Conservation (phyloP, 2,329 filamentous ascomycete genomes). For the Cadophora sp. region DNA sequence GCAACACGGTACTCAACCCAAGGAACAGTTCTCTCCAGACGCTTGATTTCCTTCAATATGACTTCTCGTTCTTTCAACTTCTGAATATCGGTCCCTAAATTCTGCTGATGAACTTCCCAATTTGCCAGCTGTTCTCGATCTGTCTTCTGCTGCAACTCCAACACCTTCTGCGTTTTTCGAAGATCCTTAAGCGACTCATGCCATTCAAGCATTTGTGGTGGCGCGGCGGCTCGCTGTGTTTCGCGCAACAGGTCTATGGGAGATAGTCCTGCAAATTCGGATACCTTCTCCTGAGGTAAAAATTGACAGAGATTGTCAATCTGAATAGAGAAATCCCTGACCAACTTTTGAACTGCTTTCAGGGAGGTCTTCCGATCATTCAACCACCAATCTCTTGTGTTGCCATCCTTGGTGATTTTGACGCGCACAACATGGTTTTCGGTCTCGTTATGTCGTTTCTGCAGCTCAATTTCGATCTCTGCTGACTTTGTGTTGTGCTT, state of each 20-base stretch:
- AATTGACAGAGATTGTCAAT: conserved; percentile 99
- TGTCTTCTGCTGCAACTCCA: conserved; percentile 62
- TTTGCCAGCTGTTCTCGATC: conserved; percentile 69
- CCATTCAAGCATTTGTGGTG: conserved; percentile 78
- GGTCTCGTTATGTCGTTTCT: conserved; percentile 63
- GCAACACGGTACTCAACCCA: conserved; percentile 69
- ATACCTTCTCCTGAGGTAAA: conserved; percentile 92
- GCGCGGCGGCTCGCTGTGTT: conserved; percentile 87
- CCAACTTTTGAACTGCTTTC: conserved; percentile 71
- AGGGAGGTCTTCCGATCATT: conserved; percentile 69
- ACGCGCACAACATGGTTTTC: conserved; percentile 78
- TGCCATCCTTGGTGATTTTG: conserved; percentile 81
- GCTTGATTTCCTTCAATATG: conserved; percentile 69
- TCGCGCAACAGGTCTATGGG: conserved; percentile 83
- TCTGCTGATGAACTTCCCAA: conserved; percentile 74
- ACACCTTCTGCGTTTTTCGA: conserved; percentile 70
- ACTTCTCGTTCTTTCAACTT: conserved; percentile 75
- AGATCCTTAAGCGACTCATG: conserved; percentile 77
- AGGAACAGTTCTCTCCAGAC: conserved; percentile 70
- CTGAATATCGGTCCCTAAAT: conserved; percentile 82
- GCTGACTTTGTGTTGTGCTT: conserved; percentile 85
- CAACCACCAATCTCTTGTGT: conserved; percentile 79
- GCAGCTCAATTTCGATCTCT: conserved; percentile 88
- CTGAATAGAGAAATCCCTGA: conserved; percentile 81
- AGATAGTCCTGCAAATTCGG: conserved; percentile 86